phyloP scores from a whole-genome alignment of 768 basidiomycete species.

The Leccinellum luteum region DNA sequence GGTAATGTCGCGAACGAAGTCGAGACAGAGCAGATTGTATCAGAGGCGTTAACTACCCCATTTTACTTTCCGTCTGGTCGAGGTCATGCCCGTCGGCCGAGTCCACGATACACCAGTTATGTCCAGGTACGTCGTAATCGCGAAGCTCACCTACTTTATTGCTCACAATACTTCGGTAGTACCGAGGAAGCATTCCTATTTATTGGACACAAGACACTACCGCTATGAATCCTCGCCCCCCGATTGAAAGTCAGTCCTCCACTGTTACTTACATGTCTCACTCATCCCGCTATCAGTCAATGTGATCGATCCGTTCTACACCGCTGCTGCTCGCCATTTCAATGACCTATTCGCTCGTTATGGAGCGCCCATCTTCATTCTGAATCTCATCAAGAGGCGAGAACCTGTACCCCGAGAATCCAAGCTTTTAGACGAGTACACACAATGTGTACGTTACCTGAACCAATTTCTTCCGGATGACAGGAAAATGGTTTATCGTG shows the following conservation, averaged over 20 bases:
- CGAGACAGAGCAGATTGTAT: slow-evolving; percentile 97
- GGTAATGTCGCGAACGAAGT: slow-evolving; percentile 99
- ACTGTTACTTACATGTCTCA: neutral
- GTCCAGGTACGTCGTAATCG: slow-evolving; percentile 60
- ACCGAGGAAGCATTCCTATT: slow-evolving; percentile 92
- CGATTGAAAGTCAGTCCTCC: slow-evolving; percentile 80
- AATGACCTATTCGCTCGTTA: slow-evolving; percentile 88
- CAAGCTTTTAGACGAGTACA: slow-evolving; percentile 87
- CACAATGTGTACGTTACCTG: slow-evolving; percentile 86
- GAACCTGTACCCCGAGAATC: slow-evolving; percentile 81
- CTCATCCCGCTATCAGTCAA: slow-evolving; percentile 55
- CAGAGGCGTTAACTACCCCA: slow-evolving; percentile 83
- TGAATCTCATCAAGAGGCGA: slow-evolving; percentile 91
- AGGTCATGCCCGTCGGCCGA: slow-evolving; percentile 51
- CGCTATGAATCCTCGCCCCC: slow-evolving; percentile 88
- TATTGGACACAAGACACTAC: slow-evolving; percentile 96
- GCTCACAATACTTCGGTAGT: slow-evolving; percentile 41
- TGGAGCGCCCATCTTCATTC: slow-evolving; percentile 82
- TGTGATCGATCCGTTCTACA: slow-evolving; percentile 92
- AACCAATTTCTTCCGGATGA: slow-evolving; percentile 91
- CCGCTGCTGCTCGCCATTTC: slow-evolving; percentile 90
- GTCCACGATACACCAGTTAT: slow-evolving; percentile 90
- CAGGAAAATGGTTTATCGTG: slow-evolving; percentile 86
- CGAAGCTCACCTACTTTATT: neutral
- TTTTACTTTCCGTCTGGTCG: slow-evolving; percentile 68